A percentile compares a stretch with the other conserved stretches of the same genome.
These are phyloP conservation scores for Colletotrichum agaves DNA, from an alignment of 2,329 filamentous ascomycete genomes.

Conservation along the genomic window DNA sequence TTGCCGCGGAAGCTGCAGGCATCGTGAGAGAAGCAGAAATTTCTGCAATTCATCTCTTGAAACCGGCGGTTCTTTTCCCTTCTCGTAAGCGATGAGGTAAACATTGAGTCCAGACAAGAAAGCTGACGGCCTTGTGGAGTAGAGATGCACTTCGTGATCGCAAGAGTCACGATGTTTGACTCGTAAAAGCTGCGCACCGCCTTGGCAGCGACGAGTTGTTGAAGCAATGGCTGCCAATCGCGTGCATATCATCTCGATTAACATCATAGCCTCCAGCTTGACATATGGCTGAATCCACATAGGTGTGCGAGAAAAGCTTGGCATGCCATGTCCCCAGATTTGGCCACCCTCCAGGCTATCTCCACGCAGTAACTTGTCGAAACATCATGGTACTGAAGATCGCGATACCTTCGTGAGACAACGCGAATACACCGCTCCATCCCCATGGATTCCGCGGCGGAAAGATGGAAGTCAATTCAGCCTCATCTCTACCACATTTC, in stretches of 20 bases:
- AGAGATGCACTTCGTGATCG: constrained; percentile 21
- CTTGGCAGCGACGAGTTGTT: constrained; percentile 26
- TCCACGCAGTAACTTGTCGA: not conserved
- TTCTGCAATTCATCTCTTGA: not conserved
- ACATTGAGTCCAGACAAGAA: not conserved
- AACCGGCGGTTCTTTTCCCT: not conserved
- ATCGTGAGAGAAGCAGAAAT: constrained; percentile 3
- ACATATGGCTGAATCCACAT: not conserved
- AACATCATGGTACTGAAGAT: constrained; percentile 5
- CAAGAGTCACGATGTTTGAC: constrained; percentile 29
- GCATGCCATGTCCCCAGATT: constrained; percentile 19
- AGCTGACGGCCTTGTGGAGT: constrained; percentile 14
- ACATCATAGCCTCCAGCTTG: not conserved
- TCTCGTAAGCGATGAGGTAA: constrained; percentile 27
- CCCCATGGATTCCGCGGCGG: not conserved
- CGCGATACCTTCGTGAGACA: constrained; percentile 13
- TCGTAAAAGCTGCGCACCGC: not conserved
- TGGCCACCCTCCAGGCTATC: not conserved
- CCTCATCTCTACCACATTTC: not conserved
- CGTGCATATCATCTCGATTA: not conserved
- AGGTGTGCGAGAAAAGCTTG: constrained; percentile 18
- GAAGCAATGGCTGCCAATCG: not conserved
- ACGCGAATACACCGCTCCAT: not conserved
- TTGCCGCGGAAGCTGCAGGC: not conserved
- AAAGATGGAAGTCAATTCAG: not conserved